Conservation (phyloP, 495 filamentous ascomycete genomes). For the Lasiosphaeria miniovina region DNA sequence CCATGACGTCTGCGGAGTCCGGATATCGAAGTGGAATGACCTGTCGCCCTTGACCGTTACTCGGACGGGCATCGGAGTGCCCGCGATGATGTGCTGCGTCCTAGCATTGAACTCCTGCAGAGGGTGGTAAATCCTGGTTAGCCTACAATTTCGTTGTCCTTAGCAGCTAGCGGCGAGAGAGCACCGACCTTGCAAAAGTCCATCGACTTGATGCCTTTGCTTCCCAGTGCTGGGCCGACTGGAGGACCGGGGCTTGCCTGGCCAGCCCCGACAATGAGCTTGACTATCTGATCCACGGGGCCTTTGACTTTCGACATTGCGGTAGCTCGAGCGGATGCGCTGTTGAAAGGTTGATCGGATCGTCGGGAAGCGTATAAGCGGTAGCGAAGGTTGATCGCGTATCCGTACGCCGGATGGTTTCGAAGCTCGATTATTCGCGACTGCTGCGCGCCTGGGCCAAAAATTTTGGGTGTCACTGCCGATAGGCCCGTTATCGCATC, state of each 20-base stretch:
- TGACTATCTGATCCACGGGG: slow-evolving; percentile 76
- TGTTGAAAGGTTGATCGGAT: background rate
- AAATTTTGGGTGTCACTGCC: no score
- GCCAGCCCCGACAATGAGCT: slow-evolving; percentile 97
- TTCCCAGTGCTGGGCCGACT: slow-evolving; percentile 93
- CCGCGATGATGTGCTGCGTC: slow-evolving; percentile 77
- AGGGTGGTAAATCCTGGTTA: slow-evolving; percentile 5
- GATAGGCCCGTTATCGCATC: no score
- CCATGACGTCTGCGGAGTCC: slow-evolving; percentile 87
- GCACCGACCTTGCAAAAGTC: slow-evolving; percentile 93
- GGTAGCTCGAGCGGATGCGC: background rate
- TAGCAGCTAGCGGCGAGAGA: background rate
- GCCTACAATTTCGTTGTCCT: background rate
- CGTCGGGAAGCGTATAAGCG: background rate
- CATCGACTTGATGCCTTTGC: slow-evolving; percentile 98
- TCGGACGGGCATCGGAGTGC: slow-evolving; percentile 83
- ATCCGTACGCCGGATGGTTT: no score
- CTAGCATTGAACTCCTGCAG: slow-evolving; percentile 94
- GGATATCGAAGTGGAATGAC: slow-evolving; percentile 87
- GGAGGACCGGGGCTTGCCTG: slow-evolving; percentile 95
- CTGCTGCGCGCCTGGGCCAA: no score
- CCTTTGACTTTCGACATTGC: slow-evolving; percentile 74
- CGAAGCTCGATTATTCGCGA: no score
- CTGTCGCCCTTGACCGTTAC: slow-evolving; percentile 93
- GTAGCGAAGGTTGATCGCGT: no score